Evolutionary conservation across 169 alveolate genomes (phyloP).

Genomic region (Toxoplasma gondii): DNA sequence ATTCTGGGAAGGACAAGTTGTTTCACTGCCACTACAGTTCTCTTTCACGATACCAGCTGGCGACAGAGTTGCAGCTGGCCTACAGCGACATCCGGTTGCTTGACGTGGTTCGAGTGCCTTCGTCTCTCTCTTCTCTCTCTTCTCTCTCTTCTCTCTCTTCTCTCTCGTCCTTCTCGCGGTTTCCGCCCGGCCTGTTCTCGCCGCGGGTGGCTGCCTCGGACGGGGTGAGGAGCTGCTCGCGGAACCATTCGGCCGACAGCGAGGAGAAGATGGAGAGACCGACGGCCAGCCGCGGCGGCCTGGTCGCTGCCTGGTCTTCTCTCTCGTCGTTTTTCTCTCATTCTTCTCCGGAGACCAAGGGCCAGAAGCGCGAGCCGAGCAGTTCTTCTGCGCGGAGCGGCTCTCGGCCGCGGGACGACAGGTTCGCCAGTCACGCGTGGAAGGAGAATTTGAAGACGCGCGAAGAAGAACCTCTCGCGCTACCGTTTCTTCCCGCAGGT

Average conservation of each 20-base stretch:
- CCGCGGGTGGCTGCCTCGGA: not conserved
- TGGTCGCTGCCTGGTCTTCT: not conserved
- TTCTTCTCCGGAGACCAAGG: not conserved
- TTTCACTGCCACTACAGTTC: not conserved
- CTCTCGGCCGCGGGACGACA: not conserved
- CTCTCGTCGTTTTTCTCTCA: not conserved
- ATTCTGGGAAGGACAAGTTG: not conserved
- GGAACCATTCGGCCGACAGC: not conserved
- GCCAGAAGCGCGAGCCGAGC: not conserved
- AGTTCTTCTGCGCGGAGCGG: not conserved
- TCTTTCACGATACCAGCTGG: not conserved
- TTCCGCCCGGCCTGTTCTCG: not conserved
- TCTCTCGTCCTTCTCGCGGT: not conserved
- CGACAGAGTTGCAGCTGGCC: not conserved
- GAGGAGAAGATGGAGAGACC: no score
- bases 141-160: not conserved
- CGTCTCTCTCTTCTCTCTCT: not conserved
- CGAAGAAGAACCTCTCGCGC: not conserved
- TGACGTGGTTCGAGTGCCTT: constrained; percentile 14
- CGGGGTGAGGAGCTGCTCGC: constrained; percentile 25
- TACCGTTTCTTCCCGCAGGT: not conserved
- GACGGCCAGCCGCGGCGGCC: not conserved
- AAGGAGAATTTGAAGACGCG: not conserved
- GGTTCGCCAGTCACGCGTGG: not conserved
- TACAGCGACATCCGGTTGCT: constrained; percentile 33